Base-by-base conservation (phyloP, 306 rosid genomes). In the Benincasa hispida region DNA sequence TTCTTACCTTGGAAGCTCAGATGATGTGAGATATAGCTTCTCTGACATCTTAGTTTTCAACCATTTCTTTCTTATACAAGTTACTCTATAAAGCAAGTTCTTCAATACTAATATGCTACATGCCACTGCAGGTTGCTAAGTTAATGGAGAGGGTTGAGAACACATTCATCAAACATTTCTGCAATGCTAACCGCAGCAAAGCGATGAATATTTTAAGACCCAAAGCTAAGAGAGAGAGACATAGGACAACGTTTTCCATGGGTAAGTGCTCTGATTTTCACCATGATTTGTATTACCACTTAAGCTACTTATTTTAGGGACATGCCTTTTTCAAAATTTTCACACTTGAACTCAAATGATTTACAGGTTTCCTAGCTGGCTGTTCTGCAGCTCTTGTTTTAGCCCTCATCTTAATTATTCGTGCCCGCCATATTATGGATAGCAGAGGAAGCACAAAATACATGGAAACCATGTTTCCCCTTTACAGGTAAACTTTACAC, bases 381-480 rank as follows among this genome's bases (percentile, higher is more conserved):
- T 89, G 93, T 85, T 21, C 86, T 59, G 79, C 74, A 27, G 85
- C 97, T 73, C 84, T 91, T 48, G 45, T 76, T 14, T 34, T 87
- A 28, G 88, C 97, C 6, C 88, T 91, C 51, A 53, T 87, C 82
- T 73, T 87, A 75, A 79, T 87, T 74, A 51, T 84, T 0, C 91
- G 76, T 47, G 72, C 87, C 14, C 87, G 81, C 0, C 59, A 81
- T 19, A 79, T 91, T 79, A 25, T 83, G 81, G 56, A 80, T 45
- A 32, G 76, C 25, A 6, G 27, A 6, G 89, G 84, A 41, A 74
- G 79, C 21, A 69, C 73, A 0, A 24, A 80, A 78, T 91, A 91
- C 81, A 89, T 91, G 93, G 86, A 87, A 12, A 86, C 77, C 81
- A 70, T 91, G 89, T 89, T 91, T 77, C 97, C 97, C 28, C 86